Base-by-base conservation (phyloP, 2,329 filamentous ascomycete species). In the Thermomyces lanuginosus region DNA sequence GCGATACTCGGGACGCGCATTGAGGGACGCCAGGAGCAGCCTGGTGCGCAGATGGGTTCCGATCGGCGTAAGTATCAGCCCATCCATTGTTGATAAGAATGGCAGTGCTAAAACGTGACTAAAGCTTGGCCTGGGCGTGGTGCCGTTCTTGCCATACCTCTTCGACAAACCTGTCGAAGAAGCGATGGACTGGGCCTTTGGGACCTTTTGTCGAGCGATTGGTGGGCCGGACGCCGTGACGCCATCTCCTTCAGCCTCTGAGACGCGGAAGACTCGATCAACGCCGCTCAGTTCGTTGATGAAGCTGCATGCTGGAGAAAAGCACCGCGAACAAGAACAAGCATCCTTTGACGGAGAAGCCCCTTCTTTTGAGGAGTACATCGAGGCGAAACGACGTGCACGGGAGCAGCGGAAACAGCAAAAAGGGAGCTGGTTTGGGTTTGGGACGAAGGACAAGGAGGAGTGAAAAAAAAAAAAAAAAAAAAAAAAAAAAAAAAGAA, bases 151-250 rank as follows among this genome's bases (percentile, higher is more conserved):
- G 31, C 86, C 84, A 0, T 73, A 66, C 32, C 56, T 92, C 29
- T 93, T 93, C 41, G 84, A 98, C 45, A 68, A 92, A 50, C 86
- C 89, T 1, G 82, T 98, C 5, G 89, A 95, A 56, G 68, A 82
- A 36, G 82, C 79, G 0, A 81, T 92, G 0, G 84, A 95, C 46
- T 93, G 76, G 76, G 51, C 67, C 2, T 95, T 95, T 58, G 79
- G 92, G 43, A 79, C 74, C 41, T 78, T 67, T 0, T 89, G 93
- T 46, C 67, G 73, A 45, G 49, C 67, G 1, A 66, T 82, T 31
- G 83, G 80, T 3, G 84, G 70, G 0, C 61, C 65, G 26, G 54
- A 60, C 23, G 69, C 69, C 9, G 67, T 73, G 6, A 39, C 39
- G 12, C 39, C 42, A 10, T 27, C 51, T 3, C 43, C 45, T 8